These are phyloP conservation scores for Saccharomyces mikatae DNA, from an alignment of 805 yeast species.

Conservation along the genomic window DNA sequence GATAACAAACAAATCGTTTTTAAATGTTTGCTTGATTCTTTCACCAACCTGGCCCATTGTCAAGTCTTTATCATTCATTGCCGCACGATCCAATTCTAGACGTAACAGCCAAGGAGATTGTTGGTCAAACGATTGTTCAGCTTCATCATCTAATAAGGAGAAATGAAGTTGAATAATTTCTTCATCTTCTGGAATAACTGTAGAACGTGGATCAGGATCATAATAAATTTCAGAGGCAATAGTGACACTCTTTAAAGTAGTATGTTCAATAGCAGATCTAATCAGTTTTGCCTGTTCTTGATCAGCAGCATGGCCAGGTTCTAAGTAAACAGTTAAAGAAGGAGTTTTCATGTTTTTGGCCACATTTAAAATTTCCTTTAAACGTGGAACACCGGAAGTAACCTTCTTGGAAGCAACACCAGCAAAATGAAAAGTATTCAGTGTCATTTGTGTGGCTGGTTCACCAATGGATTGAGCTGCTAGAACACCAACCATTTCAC, in stretches of 20 bases:
- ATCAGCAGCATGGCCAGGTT: conserved; percentile 71
- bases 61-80: conserved; percentile 95
- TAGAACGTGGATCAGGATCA: conserved; percentile 95
- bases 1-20: conserved; percentile 90
- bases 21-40: conserved; percentile 84
- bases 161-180: conserved; percentile 97
- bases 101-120: conserved; percentile 98
- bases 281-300: conserved; percentile 91
- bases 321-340: conserved; percentile 89
- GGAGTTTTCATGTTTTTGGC: conserved; percentile 99
- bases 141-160: conserved; percentile 95
- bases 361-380: conserved; percentile 94
- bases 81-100: conserved; percentile 94
- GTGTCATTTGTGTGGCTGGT: conserved; percentile 96
- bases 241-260: conserved; percentile 88
- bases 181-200: conserved; percentile 93
- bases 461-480: conserved; percentile 98
- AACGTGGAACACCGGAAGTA: conserved; percentile 94
- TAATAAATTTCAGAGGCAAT: conserved; percentile 96
- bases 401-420: conserved; percentile 96
- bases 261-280: conserved; percentile 95
- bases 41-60: conserved; percentile 98
- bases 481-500: conserved; percentile 97
- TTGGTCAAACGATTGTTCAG: conserved; percentile 84
- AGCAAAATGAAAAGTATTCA: conserved; percentile 95